Percentiles rank a stretch among this genome's conserved stretches.
phyloP scores from a whole-genome alignment of 352 stramenopile species.

The Globisporangium spiculum region DNA sequence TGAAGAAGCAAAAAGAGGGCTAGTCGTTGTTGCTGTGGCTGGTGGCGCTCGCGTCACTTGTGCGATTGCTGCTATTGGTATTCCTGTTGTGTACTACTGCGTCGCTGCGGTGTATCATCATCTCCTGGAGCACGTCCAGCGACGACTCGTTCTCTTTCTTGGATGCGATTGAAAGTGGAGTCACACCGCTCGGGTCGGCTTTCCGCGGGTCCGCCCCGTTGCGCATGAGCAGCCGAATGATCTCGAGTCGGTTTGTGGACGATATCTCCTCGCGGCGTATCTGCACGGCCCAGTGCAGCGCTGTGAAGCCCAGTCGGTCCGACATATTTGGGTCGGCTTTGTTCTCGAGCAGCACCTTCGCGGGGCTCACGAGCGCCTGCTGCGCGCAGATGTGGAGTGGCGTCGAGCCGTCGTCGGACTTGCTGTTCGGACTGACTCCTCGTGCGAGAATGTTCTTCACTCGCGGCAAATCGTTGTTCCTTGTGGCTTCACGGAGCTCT shows the following conservation, averaged over 20 bases:
- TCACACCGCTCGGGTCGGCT: constrained; percentile 45
- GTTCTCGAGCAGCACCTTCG: constrained; percentile 58
- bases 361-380: constrained; percentile 59
- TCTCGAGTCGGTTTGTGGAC: constrained; percentile 55
- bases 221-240: constrained; percentile 63
- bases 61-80: constrained; percentile 14
- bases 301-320: constrained; percentile 69
- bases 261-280: constrained; percentile 76
- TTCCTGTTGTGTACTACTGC: constrained; percentile 5
- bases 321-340: constrained; percentile 57
- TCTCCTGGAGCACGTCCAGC: constrained; percentile 53
- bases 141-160: constrained; percentile 67
- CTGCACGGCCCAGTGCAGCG: constrained; percentile 80
- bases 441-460: constrained; percentile 58
- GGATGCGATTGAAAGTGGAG: constrained; percentile 57
- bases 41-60: constrained; percentile 19
- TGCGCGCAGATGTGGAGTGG: constrained; percentile 79
- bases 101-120: constrained; percentile 23
- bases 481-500: constrained; percentile 63
- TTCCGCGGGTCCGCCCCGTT: constrained; percentile 50
- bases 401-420: constrained; percentile 59
- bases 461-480: constrained; percentile 68
- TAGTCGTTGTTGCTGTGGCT: constrained; percentile 12
- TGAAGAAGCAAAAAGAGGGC: neutral
- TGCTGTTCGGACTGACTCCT: constrained; percentile 49